A percentile compares a stretch with the other conserved stretches of the same genome.
phyloP scores from a whole-genome alignment of 306 rosid genomes.

The Hippophae rhamnoides region DNA sequence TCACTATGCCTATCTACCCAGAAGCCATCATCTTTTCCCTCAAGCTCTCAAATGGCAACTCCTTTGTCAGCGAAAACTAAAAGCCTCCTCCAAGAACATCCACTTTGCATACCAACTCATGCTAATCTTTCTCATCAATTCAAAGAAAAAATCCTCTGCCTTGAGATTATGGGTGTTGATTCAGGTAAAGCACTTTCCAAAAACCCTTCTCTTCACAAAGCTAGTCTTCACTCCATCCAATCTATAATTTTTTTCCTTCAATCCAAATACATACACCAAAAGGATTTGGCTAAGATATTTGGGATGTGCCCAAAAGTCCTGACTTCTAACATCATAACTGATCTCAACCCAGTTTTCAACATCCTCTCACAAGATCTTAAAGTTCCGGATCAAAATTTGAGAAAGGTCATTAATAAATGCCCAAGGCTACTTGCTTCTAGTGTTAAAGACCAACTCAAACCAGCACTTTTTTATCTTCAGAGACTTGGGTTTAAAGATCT shows the following conservation, averaged over 20 bases:
- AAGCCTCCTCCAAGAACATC: slow-evolving; percentile 58
- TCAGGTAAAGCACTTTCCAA: slow-evolving; percentile 73
- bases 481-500: slow-evolving; percentile 67
- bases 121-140: slow-evolving; percentile 54
- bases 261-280: slow-evolving; percentile 55
- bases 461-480: slow-evolving; percentile 54
- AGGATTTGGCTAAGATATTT: slow-evolving; percentile 60
- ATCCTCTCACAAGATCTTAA: slow-evolving; percentile 49
- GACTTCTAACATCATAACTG: slow-evolving; percentile 50
- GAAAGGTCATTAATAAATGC: slow-evolving; percentile 65
- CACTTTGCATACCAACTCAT: slow-evolving; percentile 48
- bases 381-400: slow-evolving; percentile 50
- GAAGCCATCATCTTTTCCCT: slow-evolving; percentile 24
- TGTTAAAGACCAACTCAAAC: slow-evolving; percentile 69
- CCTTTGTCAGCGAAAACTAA: slow-evolving; percentile 40
- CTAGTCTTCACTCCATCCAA: slow-evolving; percentile 48
- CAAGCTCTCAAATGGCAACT: slow-evolving; percentile 17
- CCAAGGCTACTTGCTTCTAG: slow-evolving; percentile 75
- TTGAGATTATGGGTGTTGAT: slow-evolving; percentile 79
- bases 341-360: slow-evolving; percentile 66
- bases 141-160: slow-evolving; percentile 87
- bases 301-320: slow-evolving; percentile 90
- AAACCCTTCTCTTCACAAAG: slow-evolving; percentile 55
- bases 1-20: slow-evolving; percentile 43
- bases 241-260: slow-evolving; percentile 60